These are phyloP conservation scores for Carallia brachiata DNA, from an alignment of 345 rosid genomes.

Conservation along the genomic window DNA sequence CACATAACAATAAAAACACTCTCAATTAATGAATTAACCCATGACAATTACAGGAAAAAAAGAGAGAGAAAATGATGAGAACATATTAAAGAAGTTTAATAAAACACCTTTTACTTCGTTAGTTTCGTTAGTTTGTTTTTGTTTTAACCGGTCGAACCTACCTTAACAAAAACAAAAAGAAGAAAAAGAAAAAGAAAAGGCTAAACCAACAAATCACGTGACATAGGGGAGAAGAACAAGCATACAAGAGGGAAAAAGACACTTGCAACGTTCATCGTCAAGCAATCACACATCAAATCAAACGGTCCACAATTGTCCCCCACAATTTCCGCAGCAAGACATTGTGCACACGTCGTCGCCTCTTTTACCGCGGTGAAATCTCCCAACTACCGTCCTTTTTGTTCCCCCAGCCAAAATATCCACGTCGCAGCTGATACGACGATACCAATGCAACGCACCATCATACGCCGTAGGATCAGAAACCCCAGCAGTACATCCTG, in stretches of 20 bases:
- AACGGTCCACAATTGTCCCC: slow-evolving; percentile 18
- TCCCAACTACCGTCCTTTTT: slow-evolving; percentile 4
- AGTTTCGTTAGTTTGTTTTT: no score
- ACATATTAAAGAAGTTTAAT: no score
- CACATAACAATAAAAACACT: no score
- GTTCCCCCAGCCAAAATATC: neutral
- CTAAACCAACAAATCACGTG: no score
- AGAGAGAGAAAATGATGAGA: no score
- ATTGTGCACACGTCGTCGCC: neutral
- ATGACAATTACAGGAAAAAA: no score
- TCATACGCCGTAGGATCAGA: slow-evolving; percentile 30
- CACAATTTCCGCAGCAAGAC: neutral
- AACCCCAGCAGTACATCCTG: neutral
- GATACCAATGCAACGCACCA: slow-evolving; percentile 11
- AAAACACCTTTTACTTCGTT: no score
- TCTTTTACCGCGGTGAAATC: neutral
- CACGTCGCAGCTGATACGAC: slow-evolving; percentile 25
- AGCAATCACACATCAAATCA: neutral
- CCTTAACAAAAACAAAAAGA: no score
- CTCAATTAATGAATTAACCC: no score
- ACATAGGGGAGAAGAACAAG: neutral
- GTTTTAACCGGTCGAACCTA: no score
- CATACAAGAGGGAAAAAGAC: neutral
- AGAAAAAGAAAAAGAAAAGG: no score
- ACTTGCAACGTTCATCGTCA: neutral